Conservation (phyloP, 2,329 filamentous ascomycete genomes). For the Lecanoromycetidae sp. region DNA sequence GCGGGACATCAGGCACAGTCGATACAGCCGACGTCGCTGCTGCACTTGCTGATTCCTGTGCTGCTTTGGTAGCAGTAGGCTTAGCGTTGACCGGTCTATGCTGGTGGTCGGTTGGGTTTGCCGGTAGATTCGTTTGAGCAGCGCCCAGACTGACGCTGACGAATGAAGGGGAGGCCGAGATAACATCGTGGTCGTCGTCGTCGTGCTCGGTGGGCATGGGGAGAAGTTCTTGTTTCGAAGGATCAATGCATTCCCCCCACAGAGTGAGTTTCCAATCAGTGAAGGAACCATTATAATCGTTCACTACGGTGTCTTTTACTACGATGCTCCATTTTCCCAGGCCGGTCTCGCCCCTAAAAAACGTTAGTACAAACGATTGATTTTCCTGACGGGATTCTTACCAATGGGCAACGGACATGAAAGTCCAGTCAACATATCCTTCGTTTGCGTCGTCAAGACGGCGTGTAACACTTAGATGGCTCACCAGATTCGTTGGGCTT, state of each 20-base stretch:
- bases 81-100: slow-evolving; percentile 53
- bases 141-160: slow-evolving; percentile 46
- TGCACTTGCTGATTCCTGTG: slow-evolving; percentile 22
- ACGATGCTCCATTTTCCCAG: slow-evolving; percentile 84
- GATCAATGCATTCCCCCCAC: slow-evolving; percentile 80
- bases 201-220: slow-evolving; percentile 76
- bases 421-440: slow-evolving; percentile 93
- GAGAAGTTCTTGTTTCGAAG: slow-evolving; percentile 56
- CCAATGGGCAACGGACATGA: slow-evolving; percentile 97
- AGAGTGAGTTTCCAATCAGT: slow-evolving; percentile 87
- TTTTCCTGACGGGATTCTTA: slow-evolving; percentile 35
- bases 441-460: slow-evolving; percentile 50
- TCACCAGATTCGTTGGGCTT: slow-evolving; percentile 69
- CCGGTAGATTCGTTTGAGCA: slow-evolving; percentile 34
- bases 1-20: slow-evolving; percentile 16
- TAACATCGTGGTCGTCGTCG: slow-evolving; percentile 65
- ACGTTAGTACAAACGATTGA: not conserved
- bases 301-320: slow-evolving; percentile 71
- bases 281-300: slow-evolving; percentile 65
- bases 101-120: slow-evolving; percentile 49
- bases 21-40: slow-evolving; percentile 20
- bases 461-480: slow-evolving; percentile 68
- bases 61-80: slow-evolving; percentile 28
- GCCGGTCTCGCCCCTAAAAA: slow-evolving; percentile 66
- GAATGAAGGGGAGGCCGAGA: slow-evolving; percentile 43